These are phyloP conservation scores for Salix dunnii DNA, from an alignment of 345 rosid species.

Conservation along the genomic window DNA sequence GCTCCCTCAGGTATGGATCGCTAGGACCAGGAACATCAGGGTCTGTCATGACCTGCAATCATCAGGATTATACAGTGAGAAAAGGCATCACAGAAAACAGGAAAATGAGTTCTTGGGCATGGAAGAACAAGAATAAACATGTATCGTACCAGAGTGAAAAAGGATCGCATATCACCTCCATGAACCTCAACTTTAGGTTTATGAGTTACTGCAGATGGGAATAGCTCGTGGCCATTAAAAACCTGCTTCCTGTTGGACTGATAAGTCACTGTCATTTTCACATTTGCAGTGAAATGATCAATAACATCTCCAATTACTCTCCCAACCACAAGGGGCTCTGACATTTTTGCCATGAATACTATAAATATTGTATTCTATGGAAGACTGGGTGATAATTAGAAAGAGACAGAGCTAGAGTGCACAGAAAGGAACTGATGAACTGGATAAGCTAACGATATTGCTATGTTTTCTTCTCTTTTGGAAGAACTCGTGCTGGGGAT, in stretches of 20 bases:
- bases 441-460: not conserved
- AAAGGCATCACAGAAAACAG: not conserved
- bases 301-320: conserved; percentile 89
- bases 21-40: conserved; percentile 99
- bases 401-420: not conserved
- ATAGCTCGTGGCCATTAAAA: conserved; percentile 81
- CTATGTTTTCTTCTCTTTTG: not conserved
- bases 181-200: conserved; percentile 88
- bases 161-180: conserved; percentile 86
- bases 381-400: not conserved
- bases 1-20: conserved; percentile 92
- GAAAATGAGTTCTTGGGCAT: not conserved
- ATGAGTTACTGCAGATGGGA: conserved; percentile 62
- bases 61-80: not conserved
- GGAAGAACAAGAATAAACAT: no score
- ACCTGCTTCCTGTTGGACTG: conserved; percentile 60
- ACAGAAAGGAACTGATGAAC: not conserved
- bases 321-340: conserved; percentile 81
- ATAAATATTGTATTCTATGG: not conserved
- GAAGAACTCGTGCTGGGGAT: conserved; percentile 7
- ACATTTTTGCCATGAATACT: conserved; percentile 42
- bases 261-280: conserved; percentile 67
- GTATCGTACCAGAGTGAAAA: conserved; percentile 81
- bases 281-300: conserved; percentile 53
- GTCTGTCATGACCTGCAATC: conserved; percentile 83